phyloP scores from a whole-genome alignment of 768 basidiomycete genomes.

The Russula brevipes region DNA sequence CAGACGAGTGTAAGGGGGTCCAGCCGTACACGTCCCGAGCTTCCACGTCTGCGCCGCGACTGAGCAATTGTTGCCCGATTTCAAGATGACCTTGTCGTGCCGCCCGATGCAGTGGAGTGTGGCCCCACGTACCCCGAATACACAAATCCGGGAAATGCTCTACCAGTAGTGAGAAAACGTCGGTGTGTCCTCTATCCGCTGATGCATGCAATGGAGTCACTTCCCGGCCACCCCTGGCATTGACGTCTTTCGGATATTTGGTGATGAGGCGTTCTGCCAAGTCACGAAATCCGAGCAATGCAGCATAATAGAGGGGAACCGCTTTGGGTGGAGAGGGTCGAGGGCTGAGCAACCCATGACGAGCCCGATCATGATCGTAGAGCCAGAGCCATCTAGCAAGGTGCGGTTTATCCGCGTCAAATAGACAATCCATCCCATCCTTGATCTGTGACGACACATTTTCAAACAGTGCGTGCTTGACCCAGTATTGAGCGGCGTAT shows the following conservation, averaged over 20 bases:
- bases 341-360: neutral
- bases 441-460: neutral
- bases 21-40: neutral
- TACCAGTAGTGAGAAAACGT: too few species aligned
- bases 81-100: neutral
- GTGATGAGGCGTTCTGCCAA: neutral
- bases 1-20: neutral
- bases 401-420: neutral
- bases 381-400: neutral
- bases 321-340: neutral
- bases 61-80: neutral
- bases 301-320: neutral
- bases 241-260: neutral
- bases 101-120: neutral
- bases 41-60: neutral
- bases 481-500: constrained; percentile 1
- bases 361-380: neutral
- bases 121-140: neutral
- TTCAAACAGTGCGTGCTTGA: neutral
- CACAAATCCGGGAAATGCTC: neutral
- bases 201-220: neutral
- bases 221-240: neutral
- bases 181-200: too few species aligned
- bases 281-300: neutral
- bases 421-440: neutral